Percentiles rank a stretch among this genome's conserved stretches.
phyloP scores from a whole-genome alignment of 257 asterid genomes.

The Gentiana macrophylla region DNA sequence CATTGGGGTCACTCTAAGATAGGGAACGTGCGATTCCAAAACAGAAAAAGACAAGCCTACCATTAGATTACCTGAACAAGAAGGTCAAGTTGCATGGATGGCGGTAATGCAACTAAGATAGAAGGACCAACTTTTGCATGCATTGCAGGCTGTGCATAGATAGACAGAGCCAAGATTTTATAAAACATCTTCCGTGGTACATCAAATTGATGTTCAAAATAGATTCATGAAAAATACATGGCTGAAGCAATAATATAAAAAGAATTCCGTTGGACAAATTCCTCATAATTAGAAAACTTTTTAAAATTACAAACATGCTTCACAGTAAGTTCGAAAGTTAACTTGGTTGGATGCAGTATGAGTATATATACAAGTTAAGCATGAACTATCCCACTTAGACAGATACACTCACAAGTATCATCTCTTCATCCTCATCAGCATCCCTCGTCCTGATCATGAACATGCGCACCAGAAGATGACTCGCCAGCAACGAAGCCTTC shows the following conservation, averaged over 20 bases:
- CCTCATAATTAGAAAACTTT: no score
- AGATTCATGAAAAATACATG: not conserved
- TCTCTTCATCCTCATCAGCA: slow-evolving; percentile 67
- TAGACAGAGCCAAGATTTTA: not conserved
- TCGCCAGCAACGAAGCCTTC: slow-evolving; percentile 41
- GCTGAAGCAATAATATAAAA: not conserved
- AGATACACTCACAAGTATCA: slow-evolving; percentile 60
- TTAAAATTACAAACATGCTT: not conserved
- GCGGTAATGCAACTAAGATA: slow-evolving; percentile 84
- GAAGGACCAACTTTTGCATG: slow-evolving; percentile 91
- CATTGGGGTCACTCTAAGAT: no score
- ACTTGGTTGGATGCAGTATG: not conserved
- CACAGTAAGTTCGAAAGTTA: no score
- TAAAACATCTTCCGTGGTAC: no score
- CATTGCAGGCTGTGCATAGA: slow-evolving; percentile 58
- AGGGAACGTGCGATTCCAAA: no score
- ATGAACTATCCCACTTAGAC: slow-evolving; percentile 1
- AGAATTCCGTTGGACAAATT: no score
- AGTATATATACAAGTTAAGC: no score
- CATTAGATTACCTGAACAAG: slow-evolving; percentile 68
- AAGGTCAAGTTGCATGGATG: slow-evolving; percentile 98
- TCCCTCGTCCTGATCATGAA: slow-evolving; percentile 30
- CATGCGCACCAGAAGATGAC: slow-evolving; percentile 49
- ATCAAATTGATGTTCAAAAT: not conserved
- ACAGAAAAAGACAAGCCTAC: not conserved